Evolutionary conservation across 2,329 filamentous ascomycete species (phyloP).

Genomic region (Aureobasidium namibiae): DNA sequence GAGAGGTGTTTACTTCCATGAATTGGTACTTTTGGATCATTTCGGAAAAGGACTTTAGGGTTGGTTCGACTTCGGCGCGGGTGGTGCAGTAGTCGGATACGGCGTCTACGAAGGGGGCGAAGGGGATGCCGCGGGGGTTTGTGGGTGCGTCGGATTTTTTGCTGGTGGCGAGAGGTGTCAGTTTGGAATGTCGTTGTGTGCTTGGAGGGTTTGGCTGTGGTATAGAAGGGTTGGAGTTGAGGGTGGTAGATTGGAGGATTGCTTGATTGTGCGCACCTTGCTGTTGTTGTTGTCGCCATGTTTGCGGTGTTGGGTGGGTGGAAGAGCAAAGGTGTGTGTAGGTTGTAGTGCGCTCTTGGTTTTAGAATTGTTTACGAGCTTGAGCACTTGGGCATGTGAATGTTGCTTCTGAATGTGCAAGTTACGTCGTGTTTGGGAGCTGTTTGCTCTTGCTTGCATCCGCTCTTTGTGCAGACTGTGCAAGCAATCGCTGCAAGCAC

Average conservation of each 20-base stretch:
- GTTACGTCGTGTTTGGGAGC: conserved; percentile 8
- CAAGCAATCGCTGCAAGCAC: neutral
- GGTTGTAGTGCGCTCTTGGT: neutral
- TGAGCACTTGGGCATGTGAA: neutral
- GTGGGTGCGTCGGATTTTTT: conserved; percentile 38
- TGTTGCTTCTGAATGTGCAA: conserved; percentile 3
- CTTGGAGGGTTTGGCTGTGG: neutral
- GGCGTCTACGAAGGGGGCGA: conserved; percentile 77
- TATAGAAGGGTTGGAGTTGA: neutral
- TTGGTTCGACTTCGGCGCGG: conserved; percentile 69
- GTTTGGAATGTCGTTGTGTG: neutral
- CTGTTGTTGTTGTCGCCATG: conserved; percentile 6
- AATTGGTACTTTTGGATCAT: conserved; percentile 99
- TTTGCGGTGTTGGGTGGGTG: neutral
- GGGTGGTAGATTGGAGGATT: neutral
- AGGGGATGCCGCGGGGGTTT: conserved; percentile 76
- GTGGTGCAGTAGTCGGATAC: conserved; percentile 81
- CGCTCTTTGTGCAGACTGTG: neutral
- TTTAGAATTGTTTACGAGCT: neutral
- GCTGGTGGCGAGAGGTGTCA: neutral
- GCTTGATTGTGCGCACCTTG: neutral
- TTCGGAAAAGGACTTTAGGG: conserved; percentile 77
- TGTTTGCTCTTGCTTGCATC: neutral
- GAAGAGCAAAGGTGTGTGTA: neutral
- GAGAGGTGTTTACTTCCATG: conserved; percentile 92